Conservation (phyloP, 805 yeast species). For the Cyberlindnera amylophila region DNA sequence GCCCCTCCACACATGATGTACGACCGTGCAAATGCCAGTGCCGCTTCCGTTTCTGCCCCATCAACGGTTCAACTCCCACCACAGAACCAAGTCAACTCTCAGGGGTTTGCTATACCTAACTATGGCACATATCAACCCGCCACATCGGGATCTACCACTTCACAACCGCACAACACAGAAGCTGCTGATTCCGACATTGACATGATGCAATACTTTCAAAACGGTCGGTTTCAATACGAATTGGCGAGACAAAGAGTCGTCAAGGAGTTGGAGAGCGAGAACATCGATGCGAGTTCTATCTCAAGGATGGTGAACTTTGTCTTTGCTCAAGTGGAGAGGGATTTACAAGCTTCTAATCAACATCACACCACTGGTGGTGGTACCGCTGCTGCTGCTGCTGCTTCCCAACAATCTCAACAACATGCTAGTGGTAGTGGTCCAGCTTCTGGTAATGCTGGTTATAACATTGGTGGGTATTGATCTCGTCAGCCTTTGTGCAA, state of each 20-base stretch:
- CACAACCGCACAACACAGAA: not conserved
- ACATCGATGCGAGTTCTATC: conserved; percentile 8
- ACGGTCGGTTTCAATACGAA: conserved; percentile 24
- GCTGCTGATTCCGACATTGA: conserved; percentile 3
- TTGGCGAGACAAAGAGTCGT: conserved; percentile 15
- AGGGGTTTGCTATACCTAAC: not conserved
- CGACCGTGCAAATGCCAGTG: not conserved
- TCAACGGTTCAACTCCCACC: not conserved
- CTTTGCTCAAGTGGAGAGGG: conserved; percentile 23
- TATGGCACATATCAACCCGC: not conserved
- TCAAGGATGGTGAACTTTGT: conserved; percentile 20
- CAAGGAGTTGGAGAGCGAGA: conserved; percentile 17
- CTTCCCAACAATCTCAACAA: no score
- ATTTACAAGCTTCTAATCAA: conserved; percentile 4
- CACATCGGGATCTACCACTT: not conserved
- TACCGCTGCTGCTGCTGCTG: no score
- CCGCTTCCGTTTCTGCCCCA: conserved; percentile 1
- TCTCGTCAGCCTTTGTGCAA: not conserved
- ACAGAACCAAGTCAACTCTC: not conserved
- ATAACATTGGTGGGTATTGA: not conserved
- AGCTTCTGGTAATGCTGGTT: not conserved
- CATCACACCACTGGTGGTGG: not conserved
- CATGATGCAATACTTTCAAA: conserved; percentile 17
- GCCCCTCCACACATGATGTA: conserved; percentile 1
- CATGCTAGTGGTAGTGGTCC: not conserved